Evolutionary conservation across 2,329 filamentous ascomycete species (phyloP).

Genomic region (Hypoxylon sp.): DNA sequence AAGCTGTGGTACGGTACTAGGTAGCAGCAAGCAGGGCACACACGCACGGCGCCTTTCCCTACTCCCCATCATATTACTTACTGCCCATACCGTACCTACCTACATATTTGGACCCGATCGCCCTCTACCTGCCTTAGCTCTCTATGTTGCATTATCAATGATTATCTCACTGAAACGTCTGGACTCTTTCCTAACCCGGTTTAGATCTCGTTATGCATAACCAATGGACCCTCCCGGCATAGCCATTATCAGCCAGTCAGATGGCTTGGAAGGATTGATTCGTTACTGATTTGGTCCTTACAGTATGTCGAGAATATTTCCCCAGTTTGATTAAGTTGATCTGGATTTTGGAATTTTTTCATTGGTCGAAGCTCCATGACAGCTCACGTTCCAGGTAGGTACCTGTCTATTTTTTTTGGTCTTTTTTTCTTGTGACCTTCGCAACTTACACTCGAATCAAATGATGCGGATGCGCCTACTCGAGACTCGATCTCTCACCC

Average conservation of each 20-base stretch:
- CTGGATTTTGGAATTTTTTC: constrained; percentile 50
- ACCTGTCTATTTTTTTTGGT: constrained; percentile 7
- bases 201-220: constrained; percentile 21
- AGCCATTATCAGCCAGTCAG: constrained; percentile 35
- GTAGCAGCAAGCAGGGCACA: constrained; percentile 15
- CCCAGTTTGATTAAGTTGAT: constrained; percentile 32
- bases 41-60: constrained; percentile 9
- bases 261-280: constrained; percentile 35
- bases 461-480: constrained; percentile 45
- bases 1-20: too few relatives aligned
- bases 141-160: constrained; percentile 36
- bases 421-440: constrained; percentile 23
- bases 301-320: constrained; percentile 41
- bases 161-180: constrained; percentile 37
- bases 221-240: constrained; percentile 16
- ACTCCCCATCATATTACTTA: too few relatives aligned
- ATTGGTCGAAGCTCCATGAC: constrained; percentile 50
- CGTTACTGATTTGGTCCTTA: constrained; percentile 38
- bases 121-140: constrained; percentile 20
- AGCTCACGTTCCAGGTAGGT: constrained; percentile 30
- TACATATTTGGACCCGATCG: constrained; percentile 28
- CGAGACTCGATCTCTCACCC: constrained; percentile 39
- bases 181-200: constrained; percentile 27
- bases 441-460: constrained; percentile 40
- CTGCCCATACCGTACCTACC: constrained; percentile 1